Percentiles rank a stretch among this genome's conserved stretches.
Evolutionary conservation across 2,329 filamentous ascomycete species (phyloP).

Genomic region (Sclerotinia borealis): DNA sequence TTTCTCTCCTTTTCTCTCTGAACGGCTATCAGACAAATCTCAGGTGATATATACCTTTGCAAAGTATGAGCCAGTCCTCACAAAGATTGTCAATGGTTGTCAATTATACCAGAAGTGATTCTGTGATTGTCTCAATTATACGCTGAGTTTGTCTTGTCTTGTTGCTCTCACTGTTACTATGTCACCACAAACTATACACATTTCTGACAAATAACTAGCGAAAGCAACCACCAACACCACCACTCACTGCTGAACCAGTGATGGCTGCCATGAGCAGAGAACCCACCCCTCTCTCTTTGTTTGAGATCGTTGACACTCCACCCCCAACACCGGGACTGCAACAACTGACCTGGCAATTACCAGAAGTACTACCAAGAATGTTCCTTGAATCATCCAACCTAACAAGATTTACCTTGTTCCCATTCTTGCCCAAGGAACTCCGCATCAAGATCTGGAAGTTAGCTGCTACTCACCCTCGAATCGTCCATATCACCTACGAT

Average conservation of each 20-base stretch:
- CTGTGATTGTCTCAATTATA: not conserved
- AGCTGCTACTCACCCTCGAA: not conserved
- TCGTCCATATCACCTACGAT: conserved; percentile 1
- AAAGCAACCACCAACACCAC: not conserved
- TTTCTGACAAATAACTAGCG: not conserved
- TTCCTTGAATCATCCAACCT: not conserved
- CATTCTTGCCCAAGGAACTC: not conserved
- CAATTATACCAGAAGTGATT: not conserved
- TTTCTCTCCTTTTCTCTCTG: not conserved
- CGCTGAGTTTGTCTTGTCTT: not conserved
- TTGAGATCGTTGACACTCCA: not conserved
- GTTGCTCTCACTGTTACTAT: not conserved
- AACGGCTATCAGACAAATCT: not conserved
- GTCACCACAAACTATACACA: not conserved
- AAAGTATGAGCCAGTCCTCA: not conserved
- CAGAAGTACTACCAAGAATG: conserved; percentile 1
- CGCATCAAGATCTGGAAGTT: conserved; percentile 4
- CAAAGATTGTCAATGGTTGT: not conserved
- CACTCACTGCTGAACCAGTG: not conserved
- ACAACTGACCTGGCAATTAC: not conserved
- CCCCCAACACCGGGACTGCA: not conserved
- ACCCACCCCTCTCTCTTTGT: not conserved
- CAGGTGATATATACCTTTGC: not conserved
- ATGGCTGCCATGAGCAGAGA: not conserved
- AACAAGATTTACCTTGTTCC: not conserved